Evolutionary conservation across 352 stramenopile genomes (phyloP).

Genomic region (Phytophthora podocarpi): DNA sequence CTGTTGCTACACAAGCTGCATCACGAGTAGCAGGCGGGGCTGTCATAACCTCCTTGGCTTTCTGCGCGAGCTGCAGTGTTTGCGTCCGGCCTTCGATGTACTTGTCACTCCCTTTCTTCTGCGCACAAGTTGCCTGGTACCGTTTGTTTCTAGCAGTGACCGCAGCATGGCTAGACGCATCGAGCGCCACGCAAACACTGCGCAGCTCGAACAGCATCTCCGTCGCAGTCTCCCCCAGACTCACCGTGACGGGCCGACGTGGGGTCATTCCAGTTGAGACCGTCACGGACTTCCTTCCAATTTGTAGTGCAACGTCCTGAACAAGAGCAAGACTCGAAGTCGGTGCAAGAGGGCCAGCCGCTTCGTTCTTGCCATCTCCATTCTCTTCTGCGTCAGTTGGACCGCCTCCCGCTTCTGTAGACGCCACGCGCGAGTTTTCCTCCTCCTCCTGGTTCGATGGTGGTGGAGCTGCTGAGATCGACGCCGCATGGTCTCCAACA

Average conservation of each 20-base stretch:
- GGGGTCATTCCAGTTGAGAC: neutral
- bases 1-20: constrained; percentile 70
- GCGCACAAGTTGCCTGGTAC: constrained; percentile 64
- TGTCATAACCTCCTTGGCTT: constrained; percentile 86
- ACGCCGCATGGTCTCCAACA: neutral
- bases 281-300: constrained; percentile 8
- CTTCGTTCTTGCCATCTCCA: constrained; percentile 22
- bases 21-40: constrained; percentile 75
- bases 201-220: constrained; percentile 67
- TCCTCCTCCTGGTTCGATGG: constrained; percentile 30
- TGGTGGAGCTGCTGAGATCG: constrained; percentile 2
- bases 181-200: constrained; percentile 70
- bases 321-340: neutral
- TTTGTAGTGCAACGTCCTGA: neutral
- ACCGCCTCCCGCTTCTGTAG: neutral
- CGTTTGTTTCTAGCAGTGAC: constrained; percentile 64
- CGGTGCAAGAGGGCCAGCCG: neutral
- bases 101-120: constrained; percentile 83
- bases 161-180: constrained; percentile 48
- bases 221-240: constrained; percentile 63
- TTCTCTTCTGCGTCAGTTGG: constrained; percentile 17
- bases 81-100: constrained; percentile 68
- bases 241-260: constrained; percentile 51
- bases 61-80: constrained; percentile 78
- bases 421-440: neutral